These are phyloP conservation scores for Lachancea quebecensis DNA, from an alignment of 805 yeast species.

Conservation along the genomic window DNA sequence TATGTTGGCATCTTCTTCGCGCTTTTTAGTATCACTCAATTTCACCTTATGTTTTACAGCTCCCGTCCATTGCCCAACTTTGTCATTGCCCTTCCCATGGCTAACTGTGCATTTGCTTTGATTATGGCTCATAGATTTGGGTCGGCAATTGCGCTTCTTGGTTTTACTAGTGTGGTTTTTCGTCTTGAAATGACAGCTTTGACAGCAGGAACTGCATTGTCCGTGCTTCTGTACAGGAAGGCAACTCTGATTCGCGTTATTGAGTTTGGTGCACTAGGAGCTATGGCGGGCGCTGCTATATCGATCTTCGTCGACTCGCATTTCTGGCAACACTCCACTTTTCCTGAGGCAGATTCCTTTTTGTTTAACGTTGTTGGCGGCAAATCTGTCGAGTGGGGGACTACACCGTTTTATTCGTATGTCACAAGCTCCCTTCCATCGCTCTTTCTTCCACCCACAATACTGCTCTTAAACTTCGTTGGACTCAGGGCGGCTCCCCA, in stretches of 20 bases:
- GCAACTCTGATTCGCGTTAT: conserved; percentile 37
- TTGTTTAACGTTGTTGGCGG: conserved; percentile 72
- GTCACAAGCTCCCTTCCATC: conserved; percentile 40
- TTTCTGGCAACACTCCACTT: conserved; percentile 58
- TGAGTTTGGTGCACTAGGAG: conserved; percentile 42
- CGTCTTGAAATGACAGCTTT: conserved; percentile 64
- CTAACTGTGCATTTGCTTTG: conserved; percentile 47
- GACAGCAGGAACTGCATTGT: conserved; percentile 41
- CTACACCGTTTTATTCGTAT: conserved; percentile 66
- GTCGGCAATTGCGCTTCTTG: conserved; percentile 44
- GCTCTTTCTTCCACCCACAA: conserved; percentile 43
- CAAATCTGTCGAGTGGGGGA: conserved; percentile 75
- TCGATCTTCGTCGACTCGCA: conserved; percentile 58
- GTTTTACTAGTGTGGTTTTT: conserved; percentile 61
- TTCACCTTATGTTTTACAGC: conserved; percentile 75
- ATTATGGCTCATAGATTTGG: conserved; percentile 41
- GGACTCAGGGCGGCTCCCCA: conserved; percentile 35
- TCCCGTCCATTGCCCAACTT: conserved; percentile 86
- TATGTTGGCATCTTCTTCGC: conserved; percentile 42
- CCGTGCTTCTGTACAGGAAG: conserved; percentile 41
- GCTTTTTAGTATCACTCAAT: conserved; percentile 56
- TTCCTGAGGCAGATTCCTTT: conserved; percentile 75
- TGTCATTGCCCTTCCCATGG: conserved; percentile 65
- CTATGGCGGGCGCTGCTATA: conserved; percentile 41
- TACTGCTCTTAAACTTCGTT: conserved; percentile 32